Base-by-base conservation (phyloP, 805 yeast genomes). In the Candida silvicultrix region DNA sequence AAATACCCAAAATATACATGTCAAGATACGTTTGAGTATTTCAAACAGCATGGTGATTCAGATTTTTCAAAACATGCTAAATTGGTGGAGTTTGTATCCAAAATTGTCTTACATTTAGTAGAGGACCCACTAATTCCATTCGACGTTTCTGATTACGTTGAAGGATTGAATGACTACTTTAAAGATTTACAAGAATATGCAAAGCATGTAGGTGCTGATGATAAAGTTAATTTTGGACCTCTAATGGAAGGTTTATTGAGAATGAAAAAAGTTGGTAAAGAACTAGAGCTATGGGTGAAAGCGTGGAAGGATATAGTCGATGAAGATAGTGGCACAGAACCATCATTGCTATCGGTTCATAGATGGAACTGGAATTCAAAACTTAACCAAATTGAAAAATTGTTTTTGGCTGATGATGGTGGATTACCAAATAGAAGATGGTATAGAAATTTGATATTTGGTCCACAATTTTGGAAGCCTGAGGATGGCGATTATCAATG, bases 301-400 rank as follows among this genome's bases (percentile, higher is more conserved):
- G 78, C 82, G 8, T 90, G 97, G 97, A 60, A 64, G 20, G 75
- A 75, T 29, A 65, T 78, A 19, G 76, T 77, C 3, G 62, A 64
- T 14, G 70, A 73, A 29, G 75, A 72, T 42, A 68, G 74, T 5
- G 90, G 85, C 2, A 57, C 80, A 4, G 95, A 90, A 59, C 89
- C 95, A 1, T 78, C 89, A 2, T 60, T 84, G 46, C 66, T 87
- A 36, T 75, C 90, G 0, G 80, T 82, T 40, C 81, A 78, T 51
- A 71, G 98, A 56, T 78, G 87, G 83, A 79, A 78, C 46, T 85
- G 94, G 87, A 90, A 90, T 63, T 73, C 79, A n/a, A 78, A 79
- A 49, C 64, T 88, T 55, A 63, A 77, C 4, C 61, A 66, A 15
- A 69, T 86, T 47, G 83, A 81, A 50, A 75, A 75, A 50, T 62